Percentiles rank a stretch among this genome's conserved stretches.
Evolutionary conservation across 805 yeast species (phyloP).

Genomic region (Lipomyces sp.): DNA sequence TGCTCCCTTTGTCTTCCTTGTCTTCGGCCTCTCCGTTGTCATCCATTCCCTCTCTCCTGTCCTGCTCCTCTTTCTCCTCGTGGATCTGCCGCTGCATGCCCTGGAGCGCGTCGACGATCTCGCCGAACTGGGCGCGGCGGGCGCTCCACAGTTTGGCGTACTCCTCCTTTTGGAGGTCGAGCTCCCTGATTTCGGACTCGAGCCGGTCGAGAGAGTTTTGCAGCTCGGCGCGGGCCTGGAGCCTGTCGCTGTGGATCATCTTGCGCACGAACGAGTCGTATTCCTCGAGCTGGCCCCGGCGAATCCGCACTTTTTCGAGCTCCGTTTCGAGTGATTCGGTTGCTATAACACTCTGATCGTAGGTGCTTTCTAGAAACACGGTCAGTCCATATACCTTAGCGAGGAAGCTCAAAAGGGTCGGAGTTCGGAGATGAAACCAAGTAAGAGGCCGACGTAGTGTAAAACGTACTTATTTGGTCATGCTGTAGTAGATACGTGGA

Average conservation of each 20-base stretch:
- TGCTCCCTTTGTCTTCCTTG: too few species aligned
- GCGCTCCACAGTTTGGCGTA: slow-evolving; percentile 29
- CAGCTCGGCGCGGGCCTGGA: slow-evolving; percentile 30
- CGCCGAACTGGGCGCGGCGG: slow-evolving; percentile 29
- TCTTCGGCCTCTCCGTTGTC: slow-evolving; percentile 23
- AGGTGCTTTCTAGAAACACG: slow-evolving; percentile 8
- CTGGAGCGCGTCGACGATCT: slow-evolving; percentile 28
- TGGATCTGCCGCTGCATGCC: slow-evolving; percentile 26
- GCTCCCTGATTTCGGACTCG: slow-evolving; percentile 31
- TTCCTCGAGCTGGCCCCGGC: slow-evolving; percentile 31
- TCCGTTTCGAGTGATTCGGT: slow-evolving; percentile 12
- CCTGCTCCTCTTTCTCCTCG: slow-evolving; percentile 28
- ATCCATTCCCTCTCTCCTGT: slow-evolving; percentile 19
- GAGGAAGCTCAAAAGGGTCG: background rate
- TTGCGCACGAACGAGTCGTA: slow-evolving; percentile 26
- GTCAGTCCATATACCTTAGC: too few species aligned
- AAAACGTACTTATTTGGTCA: slow-evolving; percentile 15
- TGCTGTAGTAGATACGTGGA: slow-evolving; percentile 26
- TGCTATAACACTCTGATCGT: background rate
- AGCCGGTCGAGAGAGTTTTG: slow-evolving; percentile 22
- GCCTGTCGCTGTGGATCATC: slow-evolving; percentile 6
- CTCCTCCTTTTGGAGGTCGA: slow-evolving; percentile 25
- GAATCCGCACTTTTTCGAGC: slow-evolving; percentile 24
- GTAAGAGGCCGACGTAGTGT: background rate
- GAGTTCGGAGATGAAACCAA: background rate